Percentiles rank a stretch among this genome's conserved stretches.
phyloP scores from a whole-genome alignment of 78 protist species.

The Dictyostelium purpureum region DNA sequence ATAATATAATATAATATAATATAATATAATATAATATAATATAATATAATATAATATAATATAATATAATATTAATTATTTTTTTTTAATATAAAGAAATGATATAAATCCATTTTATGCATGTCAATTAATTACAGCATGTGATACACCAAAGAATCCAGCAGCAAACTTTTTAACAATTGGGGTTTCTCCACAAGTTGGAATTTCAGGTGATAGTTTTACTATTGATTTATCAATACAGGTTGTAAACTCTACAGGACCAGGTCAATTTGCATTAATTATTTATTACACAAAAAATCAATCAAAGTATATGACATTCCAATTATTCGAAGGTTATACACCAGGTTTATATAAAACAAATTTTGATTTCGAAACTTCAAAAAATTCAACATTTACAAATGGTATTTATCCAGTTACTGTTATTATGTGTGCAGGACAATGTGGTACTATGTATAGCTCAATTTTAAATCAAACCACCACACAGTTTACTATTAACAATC shows the following conservation, averaged over 20 bases:
- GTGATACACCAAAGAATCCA: constrained; percentile 23
- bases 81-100: neutral
- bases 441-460: constrained; percentile 56
- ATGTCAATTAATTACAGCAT: constrained; percentile 41
- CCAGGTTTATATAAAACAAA: constrained; percentile 22
- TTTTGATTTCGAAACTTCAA: constrained; percentile 10
- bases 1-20: neutral
- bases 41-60: no score
- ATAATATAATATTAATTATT: neutral
- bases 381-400: constrained; percentile 28
- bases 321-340: constrained; percentile 9
- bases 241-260: constrained; percentile 62
- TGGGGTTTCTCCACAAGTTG: neutral
- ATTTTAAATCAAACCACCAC: constrained; percentile 4
- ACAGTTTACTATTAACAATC: neutral
- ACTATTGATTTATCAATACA: constrained; percentile 11
- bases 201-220: constrained; percentile 16
- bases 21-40: no score
- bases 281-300: constrained; percentile 13
- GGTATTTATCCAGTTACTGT: constrained; percentile 43
- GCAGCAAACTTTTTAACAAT: neutral
- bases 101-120: constrained; percentile 71
- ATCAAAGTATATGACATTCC: constrained; percentile 25
- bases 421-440: constrained; percentile 44
- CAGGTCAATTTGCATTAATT: constrained; percentile 58